Conservation (phyloP, 805 yeast species). For the Ogataea methylovora region DNA sequence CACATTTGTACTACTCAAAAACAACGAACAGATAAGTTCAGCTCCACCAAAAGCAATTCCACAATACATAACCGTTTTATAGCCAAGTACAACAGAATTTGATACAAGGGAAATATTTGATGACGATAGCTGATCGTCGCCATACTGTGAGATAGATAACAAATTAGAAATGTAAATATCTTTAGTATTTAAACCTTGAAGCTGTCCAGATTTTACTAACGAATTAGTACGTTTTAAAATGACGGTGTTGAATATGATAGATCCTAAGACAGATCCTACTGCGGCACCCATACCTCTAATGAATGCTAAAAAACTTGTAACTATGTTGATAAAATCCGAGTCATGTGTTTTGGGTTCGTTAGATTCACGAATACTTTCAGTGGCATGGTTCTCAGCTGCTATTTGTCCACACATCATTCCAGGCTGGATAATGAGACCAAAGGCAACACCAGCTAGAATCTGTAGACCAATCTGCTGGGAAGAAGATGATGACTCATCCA, state of each 20-base stretch:
- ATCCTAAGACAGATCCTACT: slow-evolving; percentile 35
- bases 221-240: background rate
- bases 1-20: slow-evolving; percentile 3
- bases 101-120: background rate
- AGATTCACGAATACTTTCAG: too few relatives aligned
- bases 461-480: slow-evolving; percentile 36
- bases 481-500: slow-evolving; percentile 29
- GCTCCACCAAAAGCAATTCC: slow-evolving; percentile 11
- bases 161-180: background rate
- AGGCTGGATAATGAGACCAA: slow-evolving; percentile 42
- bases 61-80: slow-evolving; percentile 11
- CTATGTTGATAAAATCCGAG: slow-evolving; percentile 38
- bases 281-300: slow-evolving; percentile 41
- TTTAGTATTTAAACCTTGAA: background rate
- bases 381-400: slow-evolving; percentile 28
- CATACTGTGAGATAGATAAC: background rate
- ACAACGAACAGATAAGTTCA: slow-evolving; percentile 8
- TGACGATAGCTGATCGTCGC: background rate
- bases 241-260: slow-evolving; percentile 26
- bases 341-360: slow-evolving; percentile 16
- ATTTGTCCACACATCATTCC: slow-evolving; percentile 37
- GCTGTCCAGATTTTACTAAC: background rate
- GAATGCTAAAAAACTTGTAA: slow-evolving; percentile 40
- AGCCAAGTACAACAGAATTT: slow-evolving; percentile 9
- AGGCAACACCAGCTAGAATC: slow-evolving; percentile 37